Base-by-base conservation (phyloP, 139 green algal species). In the Chlorella sp. region DNA sequence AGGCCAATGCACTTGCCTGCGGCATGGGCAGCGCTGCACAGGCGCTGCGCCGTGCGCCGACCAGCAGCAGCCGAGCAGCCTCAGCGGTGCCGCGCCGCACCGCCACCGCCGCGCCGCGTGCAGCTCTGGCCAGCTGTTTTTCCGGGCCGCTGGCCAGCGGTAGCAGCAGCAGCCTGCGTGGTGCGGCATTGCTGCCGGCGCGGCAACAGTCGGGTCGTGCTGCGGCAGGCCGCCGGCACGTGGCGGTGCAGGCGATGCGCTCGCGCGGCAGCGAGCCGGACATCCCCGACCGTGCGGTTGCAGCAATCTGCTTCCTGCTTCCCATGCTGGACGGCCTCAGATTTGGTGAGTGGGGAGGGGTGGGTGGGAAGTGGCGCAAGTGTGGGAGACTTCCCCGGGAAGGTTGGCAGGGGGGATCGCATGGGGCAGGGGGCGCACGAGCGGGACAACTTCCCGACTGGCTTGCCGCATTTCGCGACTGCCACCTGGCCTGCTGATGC, bases 281-380 rank as follows among this genome's bases (percentile, higher is more conserved):
- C 3, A 69, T 93, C 5, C 28, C 88, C 4, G 93, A 95, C 75
- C 85, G 93, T 9, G 90, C 92, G 1, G 88, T 95, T 1, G 88
- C 48, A 57, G 48, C 48, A 5, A 57, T 26, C 64, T 71, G 64
- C 4, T 79, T 39, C 73, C n/a, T 79, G 68, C 30, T 76, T 26
- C 68, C 68, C 21, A 32, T 79, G 73, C 34, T 94, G 81, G 94
- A 96, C 78, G 92, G 93, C 34, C 66, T 96, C 19, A 73, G 90
- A 24, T 96, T 94, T 85, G 91, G 89, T 89, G 85, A 86, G 42
- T 92, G 91, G 24, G 21, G 24, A 18, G 68, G 68, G 68, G 32
- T 9, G 30, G 22, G 68, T 12, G 22, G 68, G 36, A 14, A 3
- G 66, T 18, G 4, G 71, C 71, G 30, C 32, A 79, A 15, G 15